Evolutionary conservation across 352 stramenopile genomes (phyloP).

Genomic region (Phytophthora hibernalis): DNA sequence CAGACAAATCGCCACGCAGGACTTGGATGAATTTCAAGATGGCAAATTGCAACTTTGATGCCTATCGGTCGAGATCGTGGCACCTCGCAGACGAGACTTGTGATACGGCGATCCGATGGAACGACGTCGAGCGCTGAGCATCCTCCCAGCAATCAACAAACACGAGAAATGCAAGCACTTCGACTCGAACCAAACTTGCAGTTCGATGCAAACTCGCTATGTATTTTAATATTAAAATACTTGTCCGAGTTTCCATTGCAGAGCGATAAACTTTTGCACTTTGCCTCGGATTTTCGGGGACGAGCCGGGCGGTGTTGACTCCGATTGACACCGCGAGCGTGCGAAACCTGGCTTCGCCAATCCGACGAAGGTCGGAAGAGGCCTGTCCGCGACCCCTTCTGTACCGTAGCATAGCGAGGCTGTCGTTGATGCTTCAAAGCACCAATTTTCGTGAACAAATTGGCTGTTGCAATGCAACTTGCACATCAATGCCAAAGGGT

Average conservation of each 20-base stretch:
- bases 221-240: no score
- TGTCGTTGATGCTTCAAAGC: not conserved
- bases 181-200: not conserved
- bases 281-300: not conserved
- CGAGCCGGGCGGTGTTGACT: not conserved
- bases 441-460: no score
- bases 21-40: no score
- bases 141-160: constrained; percentile 27
- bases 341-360: constrained; percentile 1
- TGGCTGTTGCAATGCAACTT: not conserved
- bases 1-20: constrained; percentile 5
- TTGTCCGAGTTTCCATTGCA: no score
- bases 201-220: constrained; percentile 1
- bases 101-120: constrained; percentile 9
- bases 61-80: not conserved
- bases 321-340: constrained; percentile 13
- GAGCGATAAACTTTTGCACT: no score
- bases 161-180: constrained; percentile 18
- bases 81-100: not conserved
- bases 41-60: not conserved
- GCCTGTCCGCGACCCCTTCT: not conserved
- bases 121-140: constrained; percentile 10
- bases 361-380: not conserved
- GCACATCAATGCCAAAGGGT: no score
- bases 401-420: not conserved